These are phyloP conservation scores for Peniophora sp. DNA, from an alignment of 1,284 basidiomycete species.

Conservation along the genomic window DNA sequence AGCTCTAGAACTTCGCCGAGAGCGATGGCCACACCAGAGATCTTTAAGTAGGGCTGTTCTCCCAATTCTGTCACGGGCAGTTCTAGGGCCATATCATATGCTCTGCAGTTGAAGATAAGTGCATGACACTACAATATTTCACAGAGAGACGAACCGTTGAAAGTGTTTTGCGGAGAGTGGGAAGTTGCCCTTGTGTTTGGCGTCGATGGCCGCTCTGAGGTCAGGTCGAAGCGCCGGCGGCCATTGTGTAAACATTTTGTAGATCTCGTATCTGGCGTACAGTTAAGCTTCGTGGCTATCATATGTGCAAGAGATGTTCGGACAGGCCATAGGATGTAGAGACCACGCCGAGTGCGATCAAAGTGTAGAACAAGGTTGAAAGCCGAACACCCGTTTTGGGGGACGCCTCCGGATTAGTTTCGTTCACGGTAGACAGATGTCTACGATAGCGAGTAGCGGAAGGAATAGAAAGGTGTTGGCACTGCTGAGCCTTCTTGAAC, in stretches of 20 bases:
- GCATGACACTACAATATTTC: background rate
- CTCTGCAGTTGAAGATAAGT: no score
- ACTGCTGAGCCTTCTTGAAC: no score
- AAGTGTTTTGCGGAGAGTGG: constrained; percentile 48
- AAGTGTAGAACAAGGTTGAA: constrained; percentile 37
- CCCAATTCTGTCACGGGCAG: constrained; percentile 43
- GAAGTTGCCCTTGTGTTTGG: constrained; percentile 54
- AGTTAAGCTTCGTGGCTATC: constrained; percentile 3
- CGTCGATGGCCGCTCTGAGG: constrained; percentile 56
- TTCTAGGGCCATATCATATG: constrained; percentile 47
- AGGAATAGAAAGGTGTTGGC: no score
- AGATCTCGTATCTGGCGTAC: constrained; percentile 52
- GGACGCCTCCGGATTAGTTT: no score
- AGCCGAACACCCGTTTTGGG: constrained; percentile 14
- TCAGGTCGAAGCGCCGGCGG: constrained; percentile 56
- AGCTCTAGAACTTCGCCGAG: constrained; percentile 57
- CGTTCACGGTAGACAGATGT: no score
- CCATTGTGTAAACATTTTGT: constrained; percentile 56
- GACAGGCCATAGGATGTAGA: constrained; percentile 49
- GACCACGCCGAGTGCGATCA: constrained; percentile 40
- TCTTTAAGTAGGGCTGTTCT: constrained; percentile 53
- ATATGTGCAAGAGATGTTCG: constrained; percentile 7
- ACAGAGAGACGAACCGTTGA: constrained; percentile 33
- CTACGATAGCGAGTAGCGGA: no score
- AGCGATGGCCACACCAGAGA: constrained; percentile 61